These are phyloP conservation scores for Monosporascus sp. DNA, from an alignment of 2,329 filamentous ascomycete genomes.

Conservation along the genomic window DNA sequence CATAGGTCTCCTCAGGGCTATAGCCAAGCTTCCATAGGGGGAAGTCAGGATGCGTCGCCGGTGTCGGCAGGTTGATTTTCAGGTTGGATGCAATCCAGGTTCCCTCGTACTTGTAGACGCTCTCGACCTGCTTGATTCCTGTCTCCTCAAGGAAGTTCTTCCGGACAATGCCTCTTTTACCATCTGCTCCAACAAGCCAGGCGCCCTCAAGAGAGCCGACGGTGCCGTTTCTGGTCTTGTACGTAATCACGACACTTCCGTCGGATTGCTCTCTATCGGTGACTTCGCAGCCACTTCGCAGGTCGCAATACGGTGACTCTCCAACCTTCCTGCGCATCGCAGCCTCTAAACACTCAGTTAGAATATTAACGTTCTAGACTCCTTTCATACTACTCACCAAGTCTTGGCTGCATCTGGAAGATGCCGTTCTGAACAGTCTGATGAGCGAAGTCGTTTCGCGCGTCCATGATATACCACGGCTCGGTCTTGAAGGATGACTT, in stretches of 20 bases:
- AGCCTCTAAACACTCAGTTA: slow-evolving; percentile 8
- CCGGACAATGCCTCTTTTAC: slow-evolving; percentile 40
- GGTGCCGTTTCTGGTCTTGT: slow-evolving; percentile 8
- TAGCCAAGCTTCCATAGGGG: slow-evolving; percentile 42
- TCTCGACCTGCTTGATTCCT: slow-evolving; percentile 32
- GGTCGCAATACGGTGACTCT: slow-evolving; percentile 12
- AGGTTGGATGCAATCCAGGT: slow-evolving; percentile 46
- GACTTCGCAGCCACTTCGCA: slow-evolving; percentile 15
- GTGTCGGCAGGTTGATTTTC: slow-evolving; percentile 37
- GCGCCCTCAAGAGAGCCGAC: slow-evolving; percentile 6
- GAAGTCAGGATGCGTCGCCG: slow-evolving; percentile 40
- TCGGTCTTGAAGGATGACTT: slow-evolving; percentile 11
- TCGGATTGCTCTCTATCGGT: slow-evolving; percentile 8
- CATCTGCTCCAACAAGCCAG: slow-evolving; percentile 39
- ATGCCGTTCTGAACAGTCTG: slow-evolving; percentile 16
- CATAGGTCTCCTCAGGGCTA: slow-evolving; percentile 40
- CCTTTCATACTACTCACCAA: slow-evolving; percentile 9
- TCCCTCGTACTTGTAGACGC: slow-evolving; percentile 29
- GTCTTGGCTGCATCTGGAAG: slow-evolving; percentile 17
- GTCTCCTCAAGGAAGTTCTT: slow-evolving; percentile 39
- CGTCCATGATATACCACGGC: slow-evolving; percentile 11
- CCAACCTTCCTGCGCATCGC: slow-evolving; percentile 10
- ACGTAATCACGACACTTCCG: slow-evolving; percentile 6
- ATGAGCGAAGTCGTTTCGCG: slow-evolving; percentile 6
- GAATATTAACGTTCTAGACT: background rate